A percentile compares a stretch with the other conserved stretches of the same genome.
These are phyloP conservation scores for Terana coerulea DNA, from an alignment of 768 basidiomycete species.

Conservation along the genomic window DNA sequence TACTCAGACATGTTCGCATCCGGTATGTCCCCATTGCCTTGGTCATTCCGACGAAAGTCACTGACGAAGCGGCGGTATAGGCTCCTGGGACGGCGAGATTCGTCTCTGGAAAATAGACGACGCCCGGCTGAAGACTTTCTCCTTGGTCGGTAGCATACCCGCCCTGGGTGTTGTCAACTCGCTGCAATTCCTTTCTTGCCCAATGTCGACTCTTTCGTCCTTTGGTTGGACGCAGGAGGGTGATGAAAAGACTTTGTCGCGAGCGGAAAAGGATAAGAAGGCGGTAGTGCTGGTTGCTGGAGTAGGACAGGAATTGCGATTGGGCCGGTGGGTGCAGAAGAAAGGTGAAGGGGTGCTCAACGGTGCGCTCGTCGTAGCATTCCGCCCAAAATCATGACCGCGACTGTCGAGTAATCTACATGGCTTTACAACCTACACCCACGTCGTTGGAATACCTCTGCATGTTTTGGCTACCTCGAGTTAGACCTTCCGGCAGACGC, in stretches of 20 bases:
- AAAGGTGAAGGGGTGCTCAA: constrained; percentile 72
- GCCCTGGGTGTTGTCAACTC: constrained; percentile 87
- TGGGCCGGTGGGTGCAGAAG: constrained; percentile 84
- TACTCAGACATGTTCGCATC: constrained; percentile 92
- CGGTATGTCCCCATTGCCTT: constrained; percentile 43
- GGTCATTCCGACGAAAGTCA: neutral
- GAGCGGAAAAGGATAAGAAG: constrained; percentile 22
- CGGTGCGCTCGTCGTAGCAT: constrained; percentile 60
- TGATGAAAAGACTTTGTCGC: constrained; percentile 4
- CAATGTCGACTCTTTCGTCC: neutral
- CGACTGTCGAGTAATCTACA: too few species aligned
- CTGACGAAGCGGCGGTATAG: constrained; percentile 36
- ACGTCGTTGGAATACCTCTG: too few species aligned
- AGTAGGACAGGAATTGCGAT: constrained; percentile 80
- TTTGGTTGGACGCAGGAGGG: constrained; percentile 2
- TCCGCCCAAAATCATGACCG: constrained; percentile 52
- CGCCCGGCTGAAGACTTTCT: constrained; percentile 71
- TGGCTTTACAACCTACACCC: too few species aligned
- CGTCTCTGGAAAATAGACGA: constrained; percentile 93
- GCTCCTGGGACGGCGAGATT: constrained; percentile 90
- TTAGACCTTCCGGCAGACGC: too few species aligned
- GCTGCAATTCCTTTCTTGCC: constrained; percentile 62
- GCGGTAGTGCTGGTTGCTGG: constrained; percentile 71
- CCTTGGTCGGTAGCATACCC: constrained; percentile 56
- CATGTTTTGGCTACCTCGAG: too few species aligned